Percentiles rank a stretch among this genome's conserved stretches.
Evolutionary conservation across 305 asterid genomes (phyloP).

Genomic region (Euphrasia arctica): DNA sequence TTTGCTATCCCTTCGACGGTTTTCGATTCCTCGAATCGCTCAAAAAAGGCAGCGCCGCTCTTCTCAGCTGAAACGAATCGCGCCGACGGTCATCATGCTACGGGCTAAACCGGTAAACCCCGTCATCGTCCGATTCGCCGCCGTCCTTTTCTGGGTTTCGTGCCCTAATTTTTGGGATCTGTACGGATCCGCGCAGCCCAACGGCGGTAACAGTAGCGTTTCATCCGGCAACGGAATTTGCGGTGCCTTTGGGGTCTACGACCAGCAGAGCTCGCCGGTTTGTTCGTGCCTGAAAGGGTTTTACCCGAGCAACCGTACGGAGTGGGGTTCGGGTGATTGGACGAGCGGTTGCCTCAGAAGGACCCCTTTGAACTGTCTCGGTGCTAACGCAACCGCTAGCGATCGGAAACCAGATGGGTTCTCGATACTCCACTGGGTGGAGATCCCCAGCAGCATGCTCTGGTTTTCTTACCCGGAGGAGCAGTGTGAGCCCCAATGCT

Average conservation of each 20-base stretch:
- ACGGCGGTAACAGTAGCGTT: conserved; percentile 38
- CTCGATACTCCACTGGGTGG: conserved; percentile 33
- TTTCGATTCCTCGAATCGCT: not conserved
- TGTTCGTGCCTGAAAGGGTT: conserved; percentile 52
- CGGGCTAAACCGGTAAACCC: conserved; percentile 5
- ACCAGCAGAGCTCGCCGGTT: conserved; percentile 26
- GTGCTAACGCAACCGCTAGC: conserved; percentile 20
- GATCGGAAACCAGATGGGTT: conserved; percentile 41
- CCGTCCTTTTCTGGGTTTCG: conserved; percentile 15
- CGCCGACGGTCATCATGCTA: conserved; percentile 26
- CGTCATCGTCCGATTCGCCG: conserved; percentile 3
- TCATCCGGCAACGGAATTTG: conserved; percentile 30
- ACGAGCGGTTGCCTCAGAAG: conserved; percentile 43
- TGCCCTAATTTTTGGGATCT: conserved; percentile 9
- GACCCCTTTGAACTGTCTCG: conserved; percentile 33
- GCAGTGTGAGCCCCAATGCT: conserved; percentile 42
- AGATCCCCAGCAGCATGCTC: conserved; percentile 42
- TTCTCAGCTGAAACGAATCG: not conserved
- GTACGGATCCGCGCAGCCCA: conserved; percentile 30
- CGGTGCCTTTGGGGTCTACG: conserved; percentile 43
- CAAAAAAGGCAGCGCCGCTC: conserved; percentile 2
- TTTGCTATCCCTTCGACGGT: not conserved
- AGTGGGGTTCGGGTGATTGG: conserved; percentile 53
- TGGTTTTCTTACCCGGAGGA: conserved; percentile 26
- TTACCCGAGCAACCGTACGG: conserved; percentile 33